Evolutionary conservation across 176 grass and related monocot species (phyloP), one percentile per base, ranked within the genome.

Genomic region (Microstegium vimineum): DNA sequence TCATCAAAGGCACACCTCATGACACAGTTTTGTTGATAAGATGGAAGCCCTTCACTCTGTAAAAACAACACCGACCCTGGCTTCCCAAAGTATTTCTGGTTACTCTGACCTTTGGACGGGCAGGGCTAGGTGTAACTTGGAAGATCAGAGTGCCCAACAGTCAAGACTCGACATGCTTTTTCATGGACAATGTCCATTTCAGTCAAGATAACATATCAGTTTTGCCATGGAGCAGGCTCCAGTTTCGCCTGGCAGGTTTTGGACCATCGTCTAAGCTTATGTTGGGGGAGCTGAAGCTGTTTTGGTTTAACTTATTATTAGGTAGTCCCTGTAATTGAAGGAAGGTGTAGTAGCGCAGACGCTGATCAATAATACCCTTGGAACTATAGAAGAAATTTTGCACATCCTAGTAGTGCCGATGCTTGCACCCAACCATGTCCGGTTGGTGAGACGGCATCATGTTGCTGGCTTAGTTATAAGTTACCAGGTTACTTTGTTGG

Each of bases 1-100:
- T 26, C 87, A 93, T 88, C 80, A 91, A 80, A 88, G 84, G 62
- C 12, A 91, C 8, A 42, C 69, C 22, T 84, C 77, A 66, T 94
- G 77, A 79, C 26, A 32, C 45, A 25, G 40, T 66, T 59, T 71
- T 71, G 27, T 65, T 7, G 14, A n/a, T 18, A 76, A 72, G 71
- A 72, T 64, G 30, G 22, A 77, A 56, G 9, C 16, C 16, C 54
- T 35, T 6, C 1, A 35, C 59, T 47, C 30, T 73, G 63, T 82
- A 47, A 72, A 59, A 66, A 88, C 68, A 75, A 13, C 11, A 20
- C 28, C 18, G 67, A 18, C 33, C 57, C 36, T 10, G 45, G 59
- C 27, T 84, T 37, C 1, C 32, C 32, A 73, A 74, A 33, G 59
- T 31, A 36, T 0, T 1, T 32, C 13, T 30, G 42, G 69, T 25